Base-by-base conservation (phyloP, 495 filamentous ascomycete species). In the Sordaria brevicollis region DNA sequence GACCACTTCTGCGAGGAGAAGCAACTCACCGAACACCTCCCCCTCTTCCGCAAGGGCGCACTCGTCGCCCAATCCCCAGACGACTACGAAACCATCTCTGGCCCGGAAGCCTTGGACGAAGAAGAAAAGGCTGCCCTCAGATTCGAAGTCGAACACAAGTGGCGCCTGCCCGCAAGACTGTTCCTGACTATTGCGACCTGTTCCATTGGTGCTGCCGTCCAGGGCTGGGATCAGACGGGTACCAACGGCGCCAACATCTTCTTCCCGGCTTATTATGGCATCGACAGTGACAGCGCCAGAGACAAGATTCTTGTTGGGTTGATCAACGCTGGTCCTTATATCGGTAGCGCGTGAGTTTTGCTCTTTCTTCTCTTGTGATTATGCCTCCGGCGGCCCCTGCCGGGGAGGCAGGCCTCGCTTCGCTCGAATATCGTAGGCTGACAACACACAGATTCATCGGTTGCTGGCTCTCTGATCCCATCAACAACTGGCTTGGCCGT, bases 191-290 rank as follows among this genome's bases (percentile, higher is more conserved):
- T 93, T 71, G 76, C 85, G 25, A 84, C 89, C 36, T 90, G 89
- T 76, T 91, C 90, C 21, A 87, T 93, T 67, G 90, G 87, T n/a
- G 91, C 91, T 17, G 90, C 90, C 15, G 87, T 91, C 34, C 90
- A 92, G 74, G 89, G 89, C 35, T 91, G 89, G 88, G 88, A 90
- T 74, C 89, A 90, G 76, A 89, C 87, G 57, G 88, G 90, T n/a
- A 87, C 86, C 3, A 93, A 93, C 74, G 91, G 91, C 65, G 91
- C 91, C 34, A 93, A 89, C 70, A 81, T 93, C 71, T 86, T 85
- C 67, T 93, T 92, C 77, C 87, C 86, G 5, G 67, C 73, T 0
- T 72, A 35, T 71, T 84, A 76, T 68, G 82, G 71, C 5, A 88
- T 87, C 62, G 81, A 74, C 4, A 70, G 74, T 17, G 77, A 83